Evolutionary conservation across 208 protist species (phyloP), one percentile per base, ranked within the genome.

Genomic region (Leptomonas pyrrhocoris): DNA sequence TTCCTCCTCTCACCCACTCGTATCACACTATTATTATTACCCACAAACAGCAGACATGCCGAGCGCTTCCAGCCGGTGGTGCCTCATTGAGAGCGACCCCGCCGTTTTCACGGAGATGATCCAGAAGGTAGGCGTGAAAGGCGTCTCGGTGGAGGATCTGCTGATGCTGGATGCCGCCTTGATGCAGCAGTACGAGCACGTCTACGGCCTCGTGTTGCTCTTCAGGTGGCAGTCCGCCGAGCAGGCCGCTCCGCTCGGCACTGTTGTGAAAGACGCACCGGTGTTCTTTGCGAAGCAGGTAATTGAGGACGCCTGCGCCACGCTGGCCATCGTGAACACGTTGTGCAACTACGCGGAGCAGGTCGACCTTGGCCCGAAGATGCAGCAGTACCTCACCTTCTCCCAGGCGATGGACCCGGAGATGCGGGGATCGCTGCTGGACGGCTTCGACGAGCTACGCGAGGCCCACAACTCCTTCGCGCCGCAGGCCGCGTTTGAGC

Each of bases 21-120:
- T n/a, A n/a, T n/a, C n/a, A n/a, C n/a, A n/a, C n/a, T n/a, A n/a
- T n/a, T n/a, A n/a, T n/a, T n/a, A n/a, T 49, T 43, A 15, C 46
- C 31, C n/a, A 23, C 27, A 23, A 21, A 13, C 13, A 36, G 51
- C 54, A 63, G 38, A 9, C 16, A 76, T 77, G 67, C 54, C 59
- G 45, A 70, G 36, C 21, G 49, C 55, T 27, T 51, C 19, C n/a
- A 73, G 73, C 58, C 56, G 66, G 30, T 99, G 98, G 98, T 98
- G 95, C 64, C 94, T 96, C 54, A 99, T 99, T 71, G 98, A 99
- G 77, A 96, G 84, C 58, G 98, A 99, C 69, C 96, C 98, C 18
- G 96, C 92, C 31, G 90, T 99, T 16, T 99, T 99, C 73, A 99
- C 97, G 12, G 98, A 99, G 77, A 84, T 99, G 16, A 94, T 99